Base-by-base conservation (phyloP, 1,139 yeast species). In the Geotrichum candidum region DNA sequence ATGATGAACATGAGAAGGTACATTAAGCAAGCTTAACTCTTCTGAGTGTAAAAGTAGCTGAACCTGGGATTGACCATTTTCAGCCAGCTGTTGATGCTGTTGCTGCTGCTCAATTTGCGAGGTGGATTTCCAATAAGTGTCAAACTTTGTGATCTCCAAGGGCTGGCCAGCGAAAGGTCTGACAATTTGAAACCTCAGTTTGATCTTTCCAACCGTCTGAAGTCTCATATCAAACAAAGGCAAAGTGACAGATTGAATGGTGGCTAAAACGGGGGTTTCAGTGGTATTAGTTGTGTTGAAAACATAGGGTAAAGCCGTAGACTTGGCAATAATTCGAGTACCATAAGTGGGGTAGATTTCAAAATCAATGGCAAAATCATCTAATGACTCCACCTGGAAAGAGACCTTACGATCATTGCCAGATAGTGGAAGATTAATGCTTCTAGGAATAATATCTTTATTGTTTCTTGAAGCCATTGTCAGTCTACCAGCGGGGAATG, bases 261-360 rank as follows among this genome's bases (percentile, higher is more conserved):
- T 61, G 72, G 76, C 54, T 78, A 61, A 76, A 23, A 63, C 61
- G 18, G 61, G 65, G 31, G 66, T 69, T 31, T 62, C 68, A 51
- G 66, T 64, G n/a, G 64, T 60, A 25, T 62, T 64, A 31, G 60
- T 60, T 50, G 68, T 64, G 52, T 77, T 68, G 78, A 87, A 80
- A 68, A 86, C 68, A 76, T 80, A 73, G 0, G 86, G 77, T 59
- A 88, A 78, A 0, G 91, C 94, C 0, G 96, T 86, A 0, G 97
- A 84, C 70, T 92, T 92, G 3, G 97, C 97, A 61, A 94, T 87
- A 61, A 92, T 78, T 65, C 96, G 82, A 0, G 98, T 91, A 41
- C 99, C 99, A 76, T 90, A 94, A 18, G 94, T 89, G 0, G 99
- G 97, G 74, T 88, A 92, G 22, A 94, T 82, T 73, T 94, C 99